A percentile compares a stretch with the other conserved stretches of the same genome.
phyloP scores from a whole-genome alignment of 208 protist species.

The Acanthamoeba royreba region DNA sequence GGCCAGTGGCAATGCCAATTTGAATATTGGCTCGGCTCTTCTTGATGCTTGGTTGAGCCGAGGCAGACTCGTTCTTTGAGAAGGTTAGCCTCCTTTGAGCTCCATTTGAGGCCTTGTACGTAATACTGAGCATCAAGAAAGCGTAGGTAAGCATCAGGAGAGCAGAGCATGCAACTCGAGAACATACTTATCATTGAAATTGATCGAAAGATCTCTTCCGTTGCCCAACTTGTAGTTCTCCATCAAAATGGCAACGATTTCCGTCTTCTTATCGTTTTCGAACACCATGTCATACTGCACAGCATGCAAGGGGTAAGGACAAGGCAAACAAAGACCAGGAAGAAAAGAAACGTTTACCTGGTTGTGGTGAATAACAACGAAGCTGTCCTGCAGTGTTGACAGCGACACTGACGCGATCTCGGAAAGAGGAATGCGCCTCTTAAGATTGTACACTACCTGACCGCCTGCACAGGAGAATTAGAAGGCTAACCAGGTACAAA shows the following conservation, averaged over 20 bases:
- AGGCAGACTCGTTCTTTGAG: not conserved
- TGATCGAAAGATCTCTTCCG: slow-evolving; percentile 49
- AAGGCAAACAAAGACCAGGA: no score
- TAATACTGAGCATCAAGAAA: slow-evolving; percentile 38
- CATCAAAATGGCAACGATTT: slow-evolving; percentile 69
- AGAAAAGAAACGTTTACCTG: no score
- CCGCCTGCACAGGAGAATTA: not conserved
- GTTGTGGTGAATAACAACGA: slow-evolving; percentile 59
- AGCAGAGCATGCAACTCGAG: not conserved
- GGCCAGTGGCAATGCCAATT: slow-evolving; percentile 56
- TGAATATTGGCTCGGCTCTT: slow-evolving; percentile 52
- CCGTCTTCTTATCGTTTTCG: slow-evolving; percentile 80
- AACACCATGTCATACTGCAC: slow-evolving; percentile 74
- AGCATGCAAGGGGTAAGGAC: no score
- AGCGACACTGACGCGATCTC: slow-evolving; percentile 51
- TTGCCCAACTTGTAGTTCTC: slow-evolving; percentile 63
- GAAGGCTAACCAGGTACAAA: not conserved
- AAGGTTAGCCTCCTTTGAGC: slow-evolving; percentile 46
- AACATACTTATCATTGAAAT: slow-evolving; percentile 56
- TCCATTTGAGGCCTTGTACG: slow-evolving; percentile 63
- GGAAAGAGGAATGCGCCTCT: slow-evolving; percentile 43
- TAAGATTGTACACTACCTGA: not conserved
- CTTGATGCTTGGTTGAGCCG: slow-evolving; percentile 30
- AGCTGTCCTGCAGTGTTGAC: slow-evolving; percentile 52
- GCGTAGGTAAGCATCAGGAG: not conserved